These are phyloP conservation scores for Fragaria iinumae DNA, from an alignment of 306 rosid species.

Conservation along the genomic window DNA sequence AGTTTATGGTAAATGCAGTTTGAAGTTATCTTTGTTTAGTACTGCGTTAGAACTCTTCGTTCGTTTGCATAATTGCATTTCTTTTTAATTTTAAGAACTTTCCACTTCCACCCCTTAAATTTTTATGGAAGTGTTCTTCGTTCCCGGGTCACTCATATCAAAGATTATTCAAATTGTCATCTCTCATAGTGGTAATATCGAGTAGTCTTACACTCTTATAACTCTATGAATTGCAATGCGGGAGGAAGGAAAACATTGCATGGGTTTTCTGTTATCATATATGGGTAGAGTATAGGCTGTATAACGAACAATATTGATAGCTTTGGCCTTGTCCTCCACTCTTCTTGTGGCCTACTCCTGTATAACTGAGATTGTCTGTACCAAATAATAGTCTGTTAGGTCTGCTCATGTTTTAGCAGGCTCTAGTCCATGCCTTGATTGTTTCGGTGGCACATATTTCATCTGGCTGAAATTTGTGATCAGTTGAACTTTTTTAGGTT, in stretches of 20 bases:
- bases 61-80: background rate
- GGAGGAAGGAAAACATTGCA: background rate
- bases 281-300: background rate
- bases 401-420: background rate
- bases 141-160: background rate
- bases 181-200: background rate
- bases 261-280: background rate
- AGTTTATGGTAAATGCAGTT: conserved; percentile 8
- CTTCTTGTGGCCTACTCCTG: background rate
- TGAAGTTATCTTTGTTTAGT: background rate
- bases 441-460: background rate
- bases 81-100: background rate
- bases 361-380: background rate
- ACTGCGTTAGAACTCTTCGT: background rate
- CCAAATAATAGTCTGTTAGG: background rate
- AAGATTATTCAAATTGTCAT: background rate
- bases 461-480: background rate
- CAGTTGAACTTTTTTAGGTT: background rate
- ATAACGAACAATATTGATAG: background rate
- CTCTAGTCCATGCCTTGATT: background rate
- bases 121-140: background rate
- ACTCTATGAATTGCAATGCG: background rate
- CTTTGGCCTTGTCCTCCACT: background rate
- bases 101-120: background rate
- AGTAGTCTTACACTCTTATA: background rate